These are phyloP conservation scores for Apiospora kogelbergensis DNA, from an alignment of 2,329 filamentous ascomycete species.

Conservation along the genomic window DNA sequence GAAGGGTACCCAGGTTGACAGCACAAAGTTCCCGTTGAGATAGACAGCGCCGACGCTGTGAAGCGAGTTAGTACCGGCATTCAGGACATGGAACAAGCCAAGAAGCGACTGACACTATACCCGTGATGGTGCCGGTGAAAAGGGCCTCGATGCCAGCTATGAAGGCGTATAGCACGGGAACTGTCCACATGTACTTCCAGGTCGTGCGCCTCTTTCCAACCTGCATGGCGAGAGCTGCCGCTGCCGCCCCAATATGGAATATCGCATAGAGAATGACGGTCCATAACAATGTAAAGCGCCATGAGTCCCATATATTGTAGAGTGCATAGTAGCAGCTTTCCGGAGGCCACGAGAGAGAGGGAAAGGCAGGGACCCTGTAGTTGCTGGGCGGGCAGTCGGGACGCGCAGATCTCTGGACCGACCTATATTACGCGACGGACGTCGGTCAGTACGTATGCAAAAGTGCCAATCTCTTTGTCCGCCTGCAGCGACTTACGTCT, in stretches of 20 bases:
- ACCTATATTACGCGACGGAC: neutral
- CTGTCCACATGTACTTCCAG: conserved; percentile 67
- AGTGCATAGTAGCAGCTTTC: conserved; percentile 57
- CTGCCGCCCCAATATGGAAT: conserved; percentile 71
- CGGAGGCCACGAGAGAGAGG: conserved; percentile 77
- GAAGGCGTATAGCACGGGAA: conserved; percentile 69
- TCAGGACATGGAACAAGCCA: neutral
- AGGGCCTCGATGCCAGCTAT: conserved; percentile 76
- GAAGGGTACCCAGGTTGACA: conserved; percentile 94
- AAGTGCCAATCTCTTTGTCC: neutral
- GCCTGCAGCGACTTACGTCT: conserved; percentile 18
- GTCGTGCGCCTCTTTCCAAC: conserved; percentile 52
- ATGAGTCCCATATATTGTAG: conserved; percentile 75
- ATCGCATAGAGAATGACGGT: conserved; percentile 76
- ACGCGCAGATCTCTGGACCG: conserved; percentile 7
- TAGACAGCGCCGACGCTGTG: conserved; percentile 76
- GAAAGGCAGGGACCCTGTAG: conserved; percentile 73
- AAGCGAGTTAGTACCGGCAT: neutral
- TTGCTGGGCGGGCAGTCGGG: conserved; percentile 41
- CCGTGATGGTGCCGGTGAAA: conserved; percentile 78
- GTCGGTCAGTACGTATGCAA: neutral
- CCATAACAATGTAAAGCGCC: conserved; percentile 86
- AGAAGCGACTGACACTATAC: conserved; percentile 60
- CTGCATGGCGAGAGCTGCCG: conserved; percentile 73
- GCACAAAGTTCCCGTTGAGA: conserved; percentile 76